Base-by-base conservation (phyloP, 2,329 filamentous ascomycete species). In the Cercospora janseana region DNA sequence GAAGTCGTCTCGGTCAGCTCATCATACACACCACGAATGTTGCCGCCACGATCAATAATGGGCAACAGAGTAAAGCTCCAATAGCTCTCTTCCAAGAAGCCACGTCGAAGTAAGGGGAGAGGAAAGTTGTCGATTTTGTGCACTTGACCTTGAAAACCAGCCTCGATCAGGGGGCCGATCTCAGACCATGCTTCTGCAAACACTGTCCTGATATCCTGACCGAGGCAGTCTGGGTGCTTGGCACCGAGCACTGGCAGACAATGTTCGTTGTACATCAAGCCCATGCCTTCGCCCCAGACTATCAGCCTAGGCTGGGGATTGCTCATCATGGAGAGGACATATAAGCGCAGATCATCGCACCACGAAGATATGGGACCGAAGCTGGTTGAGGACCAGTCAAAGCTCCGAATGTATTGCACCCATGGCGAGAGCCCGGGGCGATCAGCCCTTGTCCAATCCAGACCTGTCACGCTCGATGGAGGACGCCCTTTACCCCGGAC, bases 281-380 rank as follows among this genome's bases (percentile, higher is more conserved):
- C 59, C 34, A 67, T 62, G 2, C 67, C 60, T 5, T 65, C 52
- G 6, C 70, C 69, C 66, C 60, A 66, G 4, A 67, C 46, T 3
- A 68, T 23, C 18, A 65, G 44, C 3, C 64, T 57, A 6, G 65
- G 64, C 18, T 63, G 51, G 2, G 65, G 63, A 40, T 67, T 64
- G n/a, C 51, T 50, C 59, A 61, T 65, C 12, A 65, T 62, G 8
- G 54, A 47, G 6, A 64, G 24, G 2, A 65, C 53, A 21, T 56
- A 49, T 4, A 56, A 40, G 3, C 64, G 57, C 18, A 68, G 51
- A 2, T 50, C 31, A 10, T 55, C 20, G 12, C 57, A 51, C 66
- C 66, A 68, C 1, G 34, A 32, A 1, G 54, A 24, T 49, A 68
- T 66, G 1, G 59, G 56, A 2, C 66, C 66, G 8, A 68, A 13